phyloP scores from a whole-genome alignment of 1,284 basidiomycete genomes.

The Ceraceosorus bombacis region DNA sequence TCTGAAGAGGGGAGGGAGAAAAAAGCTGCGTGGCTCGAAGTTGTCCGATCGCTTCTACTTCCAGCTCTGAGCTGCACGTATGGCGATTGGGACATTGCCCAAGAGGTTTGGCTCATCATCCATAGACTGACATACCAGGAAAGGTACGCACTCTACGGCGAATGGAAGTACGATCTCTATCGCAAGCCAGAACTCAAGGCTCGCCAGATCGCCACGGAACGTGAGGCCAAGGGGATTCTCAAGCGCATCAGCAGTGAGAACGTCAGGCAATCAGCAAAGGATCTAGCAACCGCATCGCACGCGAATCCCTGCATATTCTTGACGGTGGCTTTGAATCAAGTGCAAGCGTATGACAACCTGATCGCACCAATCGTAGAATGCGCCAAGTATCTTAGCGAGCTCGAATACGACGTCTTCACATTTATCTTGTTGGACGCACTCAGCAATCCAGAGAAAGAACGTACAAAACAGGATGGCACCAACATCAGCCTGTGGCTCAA shows the following conservation, averaged over 20 bases:
- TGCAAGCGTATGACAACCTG: constrained; percentile 94
- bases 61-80: constrained; percentile 78
- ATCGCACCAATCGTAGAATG: constrained; percentile 82
- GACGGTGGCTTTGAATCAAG: constrained; percentile 78
- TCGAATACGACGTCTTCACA: constrained; percentile 88
- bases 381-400: constrained; percentile 77
- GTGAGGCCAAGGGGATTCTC: constrained; percentile 50
- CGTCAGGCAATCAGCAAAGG: constrained; percentile 62
- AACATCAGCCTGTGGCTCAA: constrained; percentile 88
- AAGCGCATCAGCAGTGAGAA: constrained; percentile 34
- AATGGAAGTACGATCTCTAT: constrained; percentile 73
- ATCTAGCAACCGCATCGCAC: constrained; percentile 88
- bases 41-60: constrained; percentile 72
- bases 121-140: constrained; percentile 66
- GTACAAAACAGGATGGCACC: constrained; percentile 85
- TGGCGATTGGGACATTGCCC: constrained; percentile 59
- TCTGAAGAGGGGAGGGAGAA: constrained; percentile 21
- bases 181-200: constrained; percentile 50
- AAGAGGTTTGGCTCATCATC: constrained; percentile 56
- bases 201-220: constrained; percentile 54
- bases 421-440: constrained; percentile 76
- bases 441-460: constrained; percentile 71
- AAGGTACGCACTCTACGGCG: constrained; percentile 85
- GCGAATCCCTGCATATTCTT: constrained; percentile 91
- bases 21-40: constrained; percentile 62